These are phyloP conservation scores for Talaromyces piceae DNA, from an alignment of 2,329 filamentous ascomycete species.

Conservation along the genomic window DNA sequence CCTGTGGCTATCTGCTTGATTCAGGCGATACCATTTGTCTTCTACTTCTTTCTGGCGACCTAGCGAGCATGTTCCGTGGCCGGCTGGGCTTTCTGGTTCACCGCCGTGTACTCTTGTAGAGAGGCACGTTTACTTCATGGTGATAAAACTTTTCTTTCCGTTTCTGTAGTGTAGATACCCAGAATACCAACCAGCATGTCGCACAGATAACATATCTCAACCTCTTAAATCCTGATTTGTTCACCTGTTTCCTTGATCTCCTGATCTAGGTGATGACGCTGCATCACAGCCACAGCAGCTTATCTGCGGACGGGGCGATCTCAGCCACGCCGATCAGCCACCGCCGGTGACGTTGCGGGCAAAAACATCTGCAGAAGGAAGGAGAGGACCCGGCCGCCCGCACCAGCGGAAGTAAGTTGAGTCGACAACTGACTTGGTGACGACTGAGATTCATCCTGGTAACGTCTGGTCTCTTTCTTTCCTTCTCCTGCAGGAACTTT, in stretches of 20 bases:
- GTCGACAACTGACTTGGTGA: neutral
- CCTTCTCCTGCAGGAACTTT: neutral
- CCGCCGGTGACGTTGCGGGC: neutral
- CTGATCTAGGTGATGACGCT: neutral
- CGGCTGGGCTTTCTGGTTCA: neutral
- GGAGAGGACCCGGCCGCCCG: no score
- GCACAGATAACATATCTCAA: neutral
- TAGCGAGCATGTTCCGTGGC: neutral
- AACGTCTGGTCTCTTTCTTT: neutral
- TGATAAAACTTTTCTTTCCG: no score
- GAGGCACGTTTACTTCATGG: conserved; percentile 6
- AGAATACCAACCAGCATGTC: conserved; percentile 1
- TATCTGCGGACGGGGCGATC: neutral
- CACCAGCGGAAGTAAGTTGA: neutral
- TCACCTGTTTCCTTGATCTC: no score
- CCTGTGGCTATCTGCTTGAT: conserved; percentile 1
- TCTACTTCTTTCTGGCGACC: conserved; percentile 5
- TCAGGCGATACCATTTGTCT: conserved; percentile 9
- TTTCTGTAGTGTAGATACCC: conserved; percentile 13
- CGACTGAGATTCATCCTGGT: neutral
- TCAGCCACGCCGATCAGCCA: conserved; percentile 1
- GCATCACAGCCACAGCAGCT: neutral
- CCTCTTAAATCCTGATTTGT: no score
- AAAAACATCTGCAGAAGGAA: no score
- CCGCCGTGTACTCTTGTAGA: neutral